A percentile compares a stretch with the other conserved stretches of the same genome.
Conservation (phyloP, 2,329 filamentous ascomycete species). For the Capronia epimyces region DNA sequence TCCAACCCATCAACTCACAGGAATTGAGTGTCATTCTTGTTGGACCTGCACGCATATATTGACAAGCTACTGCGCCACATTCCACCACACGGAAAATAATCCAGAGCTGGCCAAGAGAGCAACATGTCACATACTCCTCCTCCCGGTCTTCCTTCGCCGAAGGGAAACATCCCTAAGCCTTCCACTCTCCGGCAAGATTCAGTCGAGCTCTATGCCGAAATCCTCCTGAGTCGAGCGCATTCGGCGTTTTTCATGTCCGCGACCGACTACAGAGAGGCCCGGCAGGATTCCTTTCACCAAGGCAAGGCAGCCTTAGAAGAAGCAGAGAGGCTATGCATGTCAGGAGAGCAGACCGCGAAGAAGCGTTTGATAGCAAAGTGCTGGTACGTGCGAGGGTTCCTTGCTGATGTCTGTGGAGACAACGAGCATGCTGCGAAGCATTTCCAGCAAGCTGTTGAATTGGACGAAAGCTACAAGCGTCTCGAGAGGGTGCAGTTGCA, state of each 20-base stretch:
- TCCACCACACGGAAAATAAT: conserved; percentile 1
- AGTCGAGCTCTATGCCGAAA: conserved; percentile 11
- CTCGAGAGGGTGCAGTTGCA: conserved; percentile 9
- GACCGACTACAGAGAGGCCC: neutral
- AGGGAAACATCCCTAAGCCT: neutral
- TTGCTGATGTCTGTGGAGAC: conserved; percentile 9
- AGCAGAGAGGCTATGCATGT: conserved; percentile 8
- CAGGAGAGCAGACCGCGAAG: conserved; percentile 1
- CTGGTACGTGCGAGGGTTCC: conserved; percentile 14
- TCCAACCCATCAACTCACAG: no score
- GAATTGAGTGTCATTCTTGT: neutral
- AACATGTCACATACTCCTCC: neutral
- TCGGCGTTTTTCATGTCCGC: conserved; percentile 10
- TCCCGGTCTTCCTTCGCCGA: neutral
- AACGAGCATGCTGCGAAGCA: conserved; percentile 1
- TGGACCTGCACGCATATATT: neutral
- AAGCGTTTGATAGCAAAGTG: conserved; percentile 8
- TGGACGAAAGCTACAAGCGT: conserved; percentile 8
- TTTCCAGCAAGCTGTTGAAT: conserved; percentile 8
- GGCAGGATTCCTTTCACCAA: conserved; percentile 2
- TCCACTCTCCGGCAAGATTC: neutral
- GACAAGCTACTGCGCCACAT: neutral
- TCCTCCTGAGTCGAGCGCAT: conserved; percentile 15
- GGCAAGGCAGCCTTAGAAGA: conserved; percentile 8
- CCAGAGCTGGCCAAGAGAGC: neutral